Evolutionary conservation across 768 basidiomycete genomes (phyloP), one percentile per base, ranked within the genome.

Genomic region (Rhodotorula diobovata): DNA sequence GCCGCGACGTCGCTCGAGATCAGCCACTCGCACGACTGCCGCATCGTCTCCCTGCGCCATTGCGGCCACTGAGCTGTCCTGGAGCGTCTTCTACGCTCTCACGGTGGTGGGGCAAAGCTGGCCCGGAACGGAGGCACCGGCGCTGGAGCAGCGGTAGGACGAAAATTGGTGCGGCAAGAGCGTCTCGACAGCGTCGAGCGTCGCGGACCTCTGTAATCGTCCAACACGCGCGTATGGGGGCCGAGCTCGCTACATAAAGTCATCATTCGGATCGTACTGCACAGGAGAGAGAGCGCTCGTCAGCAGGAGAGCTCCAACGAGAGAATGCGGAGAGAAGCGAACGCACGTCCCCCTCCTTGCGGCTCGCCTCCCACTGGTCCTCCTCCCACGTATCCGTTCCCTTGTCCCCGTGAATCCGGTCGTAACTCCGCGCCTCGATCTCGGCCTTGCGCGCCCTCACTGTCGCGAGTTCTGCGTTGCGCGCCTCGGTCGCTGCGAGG

Each of bases 361-460:
- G 60, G 5, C 59, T 70, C 66, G 57, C 34, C 46, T 65, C 69
- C 72, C 72, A 74, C 61, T 50, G 34, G 14, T 69, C 68, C n/a
- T 74, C 66, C 56, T 70, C 73, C 37, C 56, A 67, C n/a, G 64
- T 41, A 21, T 65, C 50, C 23, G 63, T 55, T 35, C 61, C 70
- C n/a, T 48, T 28, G 28, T 46, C 48, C 2, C 41, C 39, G n/a
- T 70, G 66, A 43, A 77, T 25, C 11, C 58, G 55, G 15, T 93
- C 91, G 73, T 97, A 98, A 4, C 89, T 91, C n/a, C 88, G 83
- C 16, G 90, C 88, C 28, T 88, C 88, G 77, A 94, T 95, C 77
- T 93, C 91, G 28, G 88, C 91, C 79, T 90, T 92, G 76, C 94
- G 85, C 23, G 83, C 81, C 67, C 87, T 86, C 7, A 87, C 87